Percentiles rank a stretch among this genome's conserved stretches.
Evolutionary conservation across 768 basidiomycete species (phyloP).

Genomic region (Paxillus ammoniavirescens): DNA sequence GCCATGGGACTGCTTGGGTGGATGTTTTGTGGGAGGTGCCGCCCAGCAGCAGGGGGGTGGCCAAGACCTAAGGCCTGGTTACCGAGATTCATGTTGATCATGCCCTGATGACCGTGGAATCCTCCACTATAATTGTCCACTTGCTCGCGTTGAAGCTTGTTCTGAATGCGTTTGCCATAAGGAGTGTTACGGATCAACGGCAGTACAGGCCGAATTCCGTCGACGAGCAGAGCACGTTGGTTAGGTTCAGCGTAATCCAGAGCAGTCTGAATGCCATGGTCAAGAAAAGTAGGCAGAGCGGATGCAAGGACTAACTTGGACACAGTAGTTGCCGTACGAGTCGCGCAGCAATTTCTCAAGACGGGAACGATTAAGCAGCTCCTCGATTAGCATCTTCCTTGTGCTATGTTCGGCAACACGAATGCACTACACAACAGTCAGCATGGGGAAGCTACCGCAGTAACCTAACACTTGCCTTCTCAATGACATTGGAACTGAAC

Average conservation of each 20-base stretch:
- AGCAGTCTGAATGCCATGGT: constrained; percentile 66
- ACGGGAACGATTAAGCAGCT: constrained; percentile 89
- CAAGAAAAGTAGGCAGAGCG: constrained; percentile 8
- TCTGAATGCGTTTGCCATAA: constrained; percentile 98
- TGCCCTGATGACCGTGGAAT: constrained; percentile 58
- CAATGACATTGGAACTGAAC: constrained; percentile 98
- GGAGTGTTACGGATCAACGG: constrained; percentile 99
- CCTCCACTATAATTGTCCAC: constrained; percentile 61
- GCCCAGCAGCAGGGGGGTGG: constrained; percentile 42
- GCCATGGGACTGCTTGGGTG: constrained; percentile 53
- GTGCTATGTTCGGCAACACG: constrained; percentile 96
- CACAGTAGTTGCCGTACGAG: constrained; percentile 95
- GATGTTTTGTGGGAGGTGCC: constrained; percentile 56
- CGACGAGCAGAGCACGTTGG: constrained; percentile 90
- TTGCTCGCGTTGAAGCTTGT: constrained; percentile 95
- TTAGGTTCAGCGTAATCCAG: constrained; percentile 95
- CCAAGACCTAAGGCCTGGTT: constrained; percentile 53
- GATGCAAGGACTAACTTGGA: constrained; percentile 55
- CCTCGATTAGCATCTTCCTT: constrained; percentile 92
- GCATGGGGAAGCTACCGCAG: neutral
- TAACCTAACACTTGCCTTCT: constrained; percentile 60
- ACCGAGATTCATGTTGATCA: constrained; percentile 54
- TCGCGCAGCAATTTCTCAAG: constrained; percentile 95
- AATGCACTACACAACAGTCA: constrained; percentile 48
- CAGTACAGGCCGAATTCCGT: constrained; percentile 97